Percentiles rank a stretch among this genome's conserved stretches.
These are phyloP conservation scores for Puccinia sorghi DNA, from an alignment of 1,284 basidiomycete species.

Conservation along the genomic window DNA sequence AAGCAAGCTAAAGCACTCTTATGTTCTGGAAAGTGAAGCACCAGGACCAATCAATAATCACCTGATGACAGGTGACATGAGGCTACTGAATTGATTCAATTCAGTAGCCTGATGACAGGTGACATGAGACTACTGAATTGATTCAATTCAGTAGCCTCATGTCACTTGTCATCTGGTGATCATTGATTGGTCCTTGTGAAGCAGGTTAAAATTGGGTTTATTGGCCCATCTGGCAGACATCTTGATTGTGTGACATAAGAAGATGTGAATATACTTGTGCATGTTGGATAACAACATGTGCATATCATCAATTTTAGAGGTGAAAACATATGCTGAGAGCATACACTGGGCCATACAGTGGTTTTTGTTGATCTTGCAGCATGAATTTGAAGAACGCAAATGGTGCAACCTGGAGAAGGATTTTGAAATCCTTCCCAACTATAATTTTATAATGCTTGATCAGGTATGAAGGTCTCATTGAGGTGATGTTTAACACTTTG, in stretches of 20 bases:
- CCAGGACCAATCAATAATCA: too few relatives aligned
- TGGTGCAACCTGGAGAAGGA: not conserved
- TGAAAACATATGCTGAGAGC: slow-evolving; percentile 59
- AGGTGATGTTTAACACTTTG: not conserved
- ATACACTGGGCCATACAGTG: slow-evolving; percentile 29
- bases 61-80: too few relatives aligned
- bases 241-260: slow-evolving; percentile 55
- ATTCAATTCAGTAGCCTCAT: too few relatives aligned
- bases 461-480: slow-evolving; percentile 51
- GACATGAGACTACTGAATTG: too few relatives aligned
- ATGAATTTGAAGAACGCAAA: slow-evolving; percentile 7
- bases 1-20: slow-evolving; percentile 31
- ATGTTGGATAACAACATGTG: slow-evolving; percentile 54
- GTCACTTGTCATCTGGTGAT: too few relatives aligned
- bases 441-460: slow-evolving; percentile 55
- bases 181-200: too few relatives aligned
- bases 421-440: slow-evolving; percentile 10
- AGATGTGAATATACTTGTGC: slow-evolving; percentile 56
- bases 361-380: not conserved
- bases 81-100: too few relatives aligned
- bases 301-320: slow-evolving; percentile 58
- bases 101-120: too few relatives aligned
- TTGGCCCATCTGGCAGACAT: slow-evolving; percentile 60
- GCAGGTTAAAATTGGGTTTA: slow-evolving; percentile 60
- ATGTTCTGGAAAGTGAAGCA: slow-evolving; percentile 52